phyloP scores from a whole-genome alignment of 208 protist genomes.

The Angomonas ambiguus region DNA sequence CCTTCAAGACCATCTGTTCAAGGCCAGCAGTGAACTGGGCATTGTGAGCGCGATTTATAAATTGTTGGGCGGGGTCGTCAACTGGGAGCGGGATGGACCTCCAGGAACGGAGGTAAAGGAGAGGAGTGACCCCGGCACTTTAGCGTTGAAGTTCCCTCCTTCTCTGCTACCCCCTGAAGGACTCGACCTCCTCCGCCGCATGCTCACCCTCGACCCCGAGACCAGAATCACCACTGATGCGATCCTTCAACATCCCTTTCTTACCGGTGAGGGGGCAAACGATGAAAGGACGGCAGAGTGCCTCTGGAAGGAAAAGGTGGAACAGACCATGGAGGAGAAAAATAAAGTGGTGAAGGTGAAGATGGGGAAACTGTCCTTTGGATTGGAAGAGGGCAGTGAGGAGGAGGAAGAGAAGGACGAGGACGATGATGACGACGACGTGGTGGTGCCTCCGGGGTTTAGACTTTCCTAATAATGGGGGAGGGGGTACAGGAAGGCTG shows the following conservation, averaged over 20 bases:
- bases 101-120: neutral
- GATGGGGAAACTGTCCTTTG: constrained; percentile 13
- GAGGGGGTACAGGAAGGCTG: neutral
- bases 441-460: constrained; percentile 11
- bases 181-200: constrained; percentile 58
- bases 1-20: constrained; percentile 70
- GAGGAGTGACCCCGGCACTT: constrained; percentile 25
- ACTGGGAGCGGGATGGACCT: neutral
- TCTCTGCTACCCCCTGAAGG: constrained; percentile 46
- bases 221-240: constrained; percentile 51
- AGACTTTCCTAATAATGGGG: neutral
- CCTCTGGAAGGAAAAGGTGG: constrained; percentile 52
- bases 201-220: constrained; percentile 52
- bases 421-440: constrained; percentile 24
- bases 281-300: constrained; percentile 31
- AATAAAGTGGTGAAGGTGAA: constrained; percentile 15
- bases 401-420: constrained; percentile 6
- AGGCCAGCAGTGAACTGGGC: constrained; percentile 56
- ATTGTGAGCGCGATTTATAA: constrained; percentile 77
- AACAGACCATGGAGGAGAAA: constrained; percentile 15
- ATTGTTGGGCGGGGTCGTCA: constrained; percentile 46
- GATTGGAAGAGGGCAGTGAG: constrained; percentile 4
- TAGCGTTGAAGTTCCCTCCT: constrained; percentile 56
- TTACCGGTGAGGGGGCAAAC: constrained; percentile 18
- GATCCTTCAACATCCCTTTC: constrained; percentile 66